Evolutionary conservation across 352 stramenopile genomes (phyloP), one percentile per base, ranked within the genome.

Genomic region (Phytophthora nicotianae): DNA sequence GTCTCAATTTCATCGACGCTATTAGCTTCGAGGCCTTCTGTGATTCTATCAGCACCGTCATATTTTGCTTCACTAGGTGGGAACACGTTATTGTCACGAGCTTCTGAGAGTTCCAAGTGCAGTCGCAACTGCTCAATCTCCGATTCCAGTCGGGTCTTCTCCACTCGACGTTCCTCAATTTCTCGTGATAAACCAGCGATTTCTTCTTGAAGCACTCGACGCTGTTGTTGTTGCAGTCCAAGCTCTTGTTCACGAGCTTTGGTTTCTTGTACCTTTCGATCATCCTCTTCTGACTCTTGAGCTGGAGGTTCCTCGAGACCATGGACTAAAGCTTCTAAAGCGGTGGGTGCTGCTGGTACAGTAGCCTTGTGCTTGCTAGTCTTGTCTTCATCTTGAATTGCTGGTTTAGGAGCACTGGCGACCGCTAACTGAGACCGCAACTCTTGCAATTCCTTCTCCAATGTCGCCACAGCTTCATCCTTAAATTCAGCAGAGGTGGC

Each of bases 81-180:
- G 2, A 47, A 11, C 6, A 29, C 13, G 0, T 53, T 37, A 16
- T 53, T 53, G 29, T 68, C 65, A 14, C 49, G 26, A 23, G 60
- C 62, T 35, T 81, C 80, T 35, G 75, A 77, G 21, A 89, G 65
- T 57, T 91, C 79, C 2, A 81, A 56, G 20, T 91, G 80, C 40
- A 86, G 50, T 9, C 68, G 65, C 6, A 91, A 60, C 41, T 89
- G 72, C 59, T 93, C 80, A 29, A 90, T 90, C 42, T 89, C 59
- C 20, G 47, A 48, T 64, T 93, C 80, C n/a, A 93, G 60, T 8
- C 40, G 50, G 7, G 49, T 49, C 48, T 90, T 90, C 50, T 89
- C 82, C 0, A 55, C 51, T 19, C 50, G 50, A 13, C 77, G 72
- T 14, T 48, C n/a, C 2, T 70, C 67, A 27, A 89, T 76, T 43